Evolutionary conservation across 495 filamentous ascomycete genomes (phyloP).

Genomic region (Penicillium canariense): DNA sequence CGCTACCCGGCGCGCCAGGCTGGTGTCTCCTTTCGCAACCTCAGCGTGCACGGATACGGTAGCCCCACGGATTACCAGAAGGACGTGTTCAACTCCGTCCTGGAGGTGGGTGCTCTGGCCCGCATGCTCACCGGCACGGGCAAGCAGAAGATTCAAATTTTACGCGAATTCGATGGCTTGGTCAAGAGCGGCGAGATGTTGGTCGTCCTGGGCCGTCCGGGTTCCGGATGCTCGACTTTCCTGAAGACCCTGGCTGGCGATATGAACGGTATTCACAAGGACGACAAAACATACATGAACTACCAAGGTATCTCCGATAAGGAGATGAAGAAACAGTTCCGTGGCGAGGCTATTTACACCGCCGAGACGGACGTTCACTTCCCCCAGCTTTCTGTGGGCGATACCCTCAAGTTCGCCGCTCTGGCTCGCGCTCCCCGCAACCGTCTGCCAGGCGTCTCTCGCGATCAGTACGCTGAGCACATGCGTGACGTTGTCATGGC

Average conservation of each 20-base stretch:
- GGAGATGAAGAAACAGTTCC: constrained; percentile 65
- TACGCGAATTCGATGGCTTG: constrained; percentile 70
- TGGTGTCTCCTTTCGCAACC: constrained; percentile 54
- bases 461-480: constrained; percentile 43
- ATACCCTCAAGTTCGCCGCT: constrained; percentile 60
- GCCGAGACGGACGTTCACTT: constrained; percentile 67
- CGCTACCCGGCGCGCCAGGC: constrained; percentile 43
- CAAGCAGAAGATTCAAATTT: constrained; percentile 63
- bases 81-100: constrained; percentile 66
- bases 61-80: constrained; percentile 80
- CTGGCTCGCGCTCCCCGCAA: constrained; percentile 41
- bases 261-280: constrained; percentile 68
- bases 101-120: constrained; percentile 51
- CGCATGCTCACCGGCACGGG: constrained; percentile 43
- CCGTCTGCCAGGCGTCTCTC: constrained; percentile 38
- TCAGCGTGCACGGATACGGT: constrained; percentile 77
- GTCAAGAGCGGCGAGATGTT: constrained; percentile 77
- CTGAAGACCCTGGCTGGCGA: constrained; percentile 71
- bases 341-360: constrained; percentile 66
- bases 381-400: constrained; percentile 56
- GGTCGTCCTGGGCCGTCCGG: constrained; percentile 74
- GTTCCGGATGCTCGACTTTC: constrained; percentile 70
- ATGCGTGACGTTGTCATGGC: constrained; percentile 56
- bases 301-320: constrained; percentile 76
- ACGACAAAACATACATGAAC: constrained; percentile 55